Percentiles rank a stretch among this genome's conserved stretches.
Evolutionary conservation across 1,284 basidiomycete genomes (phyloP).

Genomic region (Apiotrichum gracile): DNA sequence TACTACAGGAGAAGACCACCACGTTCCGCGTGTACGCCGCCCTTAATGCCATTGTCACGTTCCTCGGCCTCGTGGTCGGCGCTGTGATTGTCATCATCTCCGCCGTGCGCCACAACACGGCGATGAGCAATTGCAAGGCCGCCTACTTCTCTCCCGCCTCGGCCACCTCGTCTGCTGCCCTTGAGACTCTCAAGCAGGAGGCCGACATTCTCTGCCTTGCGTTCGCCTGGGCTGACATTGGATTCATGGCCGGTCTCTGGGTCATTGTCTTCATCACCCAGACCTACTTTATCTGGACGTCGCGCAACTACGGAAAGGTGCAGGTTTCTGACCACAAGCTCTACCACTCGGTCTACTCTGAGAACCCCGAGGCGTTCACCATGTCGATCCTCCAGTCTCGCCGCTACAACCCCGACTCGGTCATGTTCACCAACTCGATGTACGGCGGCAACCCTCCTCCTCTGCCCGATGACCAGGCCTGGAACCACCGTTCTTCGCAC

Average conservation of each 20-base stretch:
- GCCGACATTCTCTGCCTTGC: constrained; percentile 70
- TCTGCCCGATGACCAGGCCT: constrained; percentile 53
- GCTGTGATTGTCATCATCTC: constrained; percentile 74
- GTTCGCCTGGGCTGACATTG: constrained; percentile 85
- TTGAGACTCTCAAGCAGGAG: constrained; percentile 45
- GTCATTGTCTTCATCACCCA: constrained; percentile 67
- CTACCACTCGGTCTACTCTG: constrained; percentile 64
- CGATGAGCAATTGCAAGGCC: constrained; percentile 59
- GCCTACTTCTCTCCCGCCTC: constrained; percentile 31
- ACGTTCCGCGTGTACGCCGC: constrained; percentile 69
- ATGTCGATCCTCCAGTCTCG: constrained; percentile 55
- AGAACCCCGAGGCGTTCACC: constrained; percentile 54
- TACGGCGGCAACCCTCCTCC: constrained; percentile 20
- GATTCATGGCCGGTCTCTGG: constrained; percentile 82
- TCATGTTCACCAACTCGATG: constrained; percentile 17
- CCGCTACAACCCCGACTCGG: constrained; percentile 57
- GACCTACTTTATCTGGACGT: constrained; percentile 54
- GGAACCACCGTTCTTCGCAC: constrained; percentile 61
- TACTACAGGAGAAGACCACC: constrained; percentile 63
- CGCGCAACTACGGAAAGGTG: constrained; percentile 64
- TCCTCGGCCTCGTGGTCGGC: constrained; percentile 65
- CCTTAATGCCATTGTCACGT: constrained; percentile 57
- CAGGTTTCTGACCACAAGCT: constrained; percentile 74
- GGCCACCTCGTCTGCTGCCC: constrained; percentile 34
- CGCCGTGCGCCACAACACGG: constrained; percentile 63